Conservation (phyloP, 2,329 filamentous ascomycete species). For the Pseudogymnoascus sp. region DNA sequence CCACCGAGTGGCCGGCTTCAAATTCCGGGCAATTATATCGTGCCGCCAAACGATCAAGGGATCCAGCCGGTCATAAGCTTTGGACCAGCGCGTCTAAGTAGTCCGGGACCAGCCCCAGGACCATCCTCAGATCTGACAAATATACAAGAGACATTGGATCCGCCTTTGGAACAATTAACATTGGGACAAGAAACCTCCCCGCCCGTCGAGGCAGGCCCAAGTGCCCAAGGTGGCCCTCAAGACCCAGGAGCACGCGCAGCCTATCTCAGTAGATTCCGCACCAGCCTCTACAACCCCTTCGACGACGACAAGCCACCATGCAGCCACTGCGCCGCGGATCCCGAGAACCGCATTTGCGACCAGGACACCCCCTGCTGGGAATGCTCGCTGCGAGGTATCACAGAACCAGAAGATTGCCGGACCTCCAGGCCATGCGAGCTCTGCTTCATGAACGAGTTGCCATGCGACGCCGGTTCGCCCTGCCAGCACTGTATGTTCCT, state of each 20-base stretch:
- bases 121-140: too few species aligned
- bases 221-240: not conserved
- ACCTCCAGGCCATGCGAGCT: not conserved
- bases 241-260: not conserved
- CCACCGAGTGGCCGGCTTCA: not conserved
- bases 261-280: not conserved
- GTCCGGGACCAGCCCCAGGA: not conserved
- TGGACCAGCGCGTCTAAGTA: not conserved
- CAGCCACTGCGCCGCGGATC: not conserved
- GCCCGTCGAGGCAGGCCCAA: not conserved
- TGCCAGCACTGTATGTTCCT: not conserved
- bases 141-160: too few species aligned
- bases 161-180: too few species aligned
- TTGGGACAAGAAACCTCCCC: not conserved
- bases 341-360: not conserved
- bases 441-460: not conserved
- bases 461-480: not conserved
- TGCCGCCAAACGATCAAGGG: not conserved
- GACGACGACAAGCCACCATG: not conserved
- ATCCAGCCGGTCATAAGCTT: not conserved
- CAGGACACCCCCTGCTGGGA: not conserved
- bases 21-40: not conserved
- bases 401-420: not conserved
- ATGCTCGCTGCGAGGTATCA: not conserved
- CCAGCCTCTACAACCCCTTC: not conserved